Evolutionary conservation across 78 protist species (phyloP).

Genomic region (Planoprotostelium fungivorum): DNA sequence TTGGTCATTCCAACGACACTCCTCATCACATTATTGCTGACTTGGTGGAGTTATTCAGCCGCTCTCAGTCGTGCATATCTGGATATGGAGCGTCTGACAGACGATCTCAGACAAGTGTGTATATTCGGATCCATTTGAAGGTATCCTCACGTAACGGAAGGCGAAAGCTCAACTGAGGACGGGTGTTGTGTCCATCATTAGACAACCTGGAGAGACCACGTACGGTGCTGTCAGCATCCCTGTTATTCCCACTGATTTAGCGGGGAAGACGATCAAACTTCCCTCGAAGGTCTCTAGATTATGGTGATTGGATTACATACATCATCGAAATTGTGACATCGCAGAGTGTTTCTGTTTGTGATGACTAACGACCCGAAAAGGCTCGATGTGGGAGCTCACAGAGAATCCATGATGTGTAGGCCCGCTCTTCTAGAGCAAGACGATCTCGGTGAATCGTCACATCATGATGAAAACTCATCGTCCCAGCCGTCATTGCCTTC

Average conservation of each 20-base stretch:
- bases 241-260: not conserved
- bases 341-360: not conserved
- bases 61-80: not conserved
- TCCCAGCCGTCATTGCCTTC: not conserved
- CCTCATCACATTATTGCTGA: not conserved
- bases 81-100: not conserved
- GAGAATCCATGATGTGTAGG: not conserved
- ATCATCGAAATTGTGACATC: not conserved
- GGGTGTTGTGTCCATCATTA: not conserved
- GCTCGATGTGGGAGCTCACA: not conserved
- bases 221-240: not conserved
- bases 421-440: not conserved
- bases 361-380: not conserved
- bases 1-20: not conserved
- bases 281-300: not conserved
- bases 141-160: not conserved
- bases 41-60: not conserved
- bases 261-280: not conserved
- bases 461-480: not conserved
- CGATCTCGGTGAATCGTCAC: not conserved
- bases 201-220: not conserved
- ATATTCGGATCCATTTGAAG: not conserved
- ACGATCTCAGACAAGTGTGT: not conserved
- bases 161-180: not conserved
- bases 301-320: too few species aligned